Base-by-base conservation (phyloP, 176 grass and related monocot species). In the Avena atlantica region DNA sequence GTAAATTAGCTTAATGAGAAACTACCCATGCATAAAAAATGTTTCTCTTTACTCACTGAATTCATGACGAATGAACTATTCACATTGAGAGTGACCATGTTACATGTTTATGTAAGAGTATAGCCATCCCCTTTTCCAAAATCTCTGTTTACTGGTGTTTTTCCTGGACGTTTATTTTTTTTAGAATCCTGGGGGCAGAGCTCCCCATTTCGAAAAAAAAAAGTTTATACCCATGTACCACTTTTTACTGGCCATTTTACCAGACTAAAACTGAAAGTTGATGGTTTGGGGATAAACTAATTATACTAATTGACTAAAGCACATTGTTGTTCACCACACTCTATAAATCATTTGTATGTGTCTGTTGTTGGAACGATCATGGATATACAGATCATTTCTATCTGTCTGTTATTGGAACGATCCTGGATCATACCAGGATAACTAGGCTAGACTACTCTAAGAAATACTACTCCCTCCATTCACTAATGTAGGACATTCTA, bases 231-330 rank as follows among this genome's bases (percentile, higher is more conserved):
- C 9, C 67, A 83, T 47, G 68, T 31, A 9, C 24, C 23, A 51
- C 78, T 64, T 80, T 61, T 64, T 64, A 80, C 59, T 71, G 16
- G 52, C 57, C 70, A 47, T 73, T 73, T 48, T 10, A 48, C 70
- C 44, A 5, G 65, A 45, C 51, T 57, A 15, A 83, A 58, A 21
- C 21, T 59, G n/a, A 58, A 71, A 58, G 29, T 56, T 58, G 31
- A 44, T 83, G 36, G 21, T 20, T 71, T 45, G 36, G 20, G 11
- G 12, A 37, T 52, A 83, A 58, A 44, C 10, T 13, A 23, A 73
- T 47, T 73, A 56, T 1, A 58, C 14, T 17, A 23, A 83, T 44
- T 23, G 64, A 23, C 8, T 83, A 58, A 14, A 83, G 12, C 6
- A 15, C 16, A 82, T 5, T 59, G 21, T 67, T 21, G 60, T 63